phyloP scores from a whole-genome alignment of 768 basidiomycete genomes.

The Asterophora parasitica region DNA sequence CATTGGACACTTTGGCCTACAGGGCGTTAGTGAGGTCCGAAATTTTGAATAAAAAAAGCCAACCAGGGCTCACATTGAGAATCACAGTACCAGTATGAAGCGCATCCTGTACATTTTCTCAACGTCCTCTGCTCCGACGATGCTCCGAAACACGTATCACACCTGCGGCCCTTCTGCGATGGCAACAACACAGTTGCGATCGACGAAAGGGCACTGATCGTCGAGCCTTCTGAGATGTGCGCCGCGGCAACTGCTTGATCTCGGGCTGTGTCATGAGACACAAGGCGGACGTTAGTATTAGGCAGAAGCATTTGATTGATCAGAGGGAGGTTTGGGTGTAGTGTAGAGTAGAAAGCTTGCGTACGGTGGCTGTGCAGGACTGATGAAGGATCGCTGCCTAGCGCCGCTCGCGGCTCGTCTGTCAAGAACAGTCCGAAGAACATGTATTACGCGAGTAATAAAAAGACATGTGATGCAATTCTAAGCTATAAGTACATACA shows the following conservation, averaged over 20 bases:
- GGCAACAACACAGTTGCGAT: slow-evolving; percentile 47
- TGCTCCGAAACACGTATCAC: slow-evolving; percentile 56
- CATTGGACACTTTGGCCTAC: slow-evolving; percentile 69
- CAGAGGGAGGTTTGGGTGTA: too few relatives aligned
- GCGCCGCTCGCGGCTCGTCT: too few relatives aligned
- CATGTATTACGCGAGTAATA: too few relatives aligned
- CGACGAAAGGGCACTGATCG: slow-evolving; percentile 41
- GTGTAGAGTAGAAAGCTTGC: too few relatives aligned
- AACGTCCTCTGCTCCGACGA: slow-evolving; percentile 29
- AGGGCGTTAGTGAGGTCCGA: slow-evolving; percentile 1
- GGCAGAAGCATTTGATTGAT: not conserved
- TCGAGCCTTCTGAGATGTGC: slow-evolving; percentile 39
- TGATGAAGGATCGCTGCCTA: too few relatives aligned
- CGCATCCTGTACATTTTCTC: slow-evolving; percentile 61
- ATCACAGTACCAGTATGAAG: slow-evolving; percentile 71
- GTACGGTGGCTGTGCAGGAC: too few relatives aligned
- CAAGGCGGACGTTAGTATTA: slow-evolving; percentile 29
- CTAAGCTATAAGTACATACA: too few relatives aligned
- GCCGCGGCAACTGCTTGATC: slow-evolving; percentile 42
- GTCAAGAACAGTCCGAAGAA: too few relatives aligned
- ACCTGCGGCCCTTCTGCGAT: slow-evolving; percentile 57
- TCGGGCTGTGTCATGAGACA: slow-evolving; percentile 43
- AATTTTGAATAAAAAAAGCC: not conserved
- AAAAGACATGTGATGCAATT: too few relatives aligned
- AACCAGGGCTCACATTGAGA: slow-evolving; percentile 44